Evolutionary conservation across 768 basidiomycete genomes (phyloP).

Genomic region (Agaricus bisporus): DNA sequence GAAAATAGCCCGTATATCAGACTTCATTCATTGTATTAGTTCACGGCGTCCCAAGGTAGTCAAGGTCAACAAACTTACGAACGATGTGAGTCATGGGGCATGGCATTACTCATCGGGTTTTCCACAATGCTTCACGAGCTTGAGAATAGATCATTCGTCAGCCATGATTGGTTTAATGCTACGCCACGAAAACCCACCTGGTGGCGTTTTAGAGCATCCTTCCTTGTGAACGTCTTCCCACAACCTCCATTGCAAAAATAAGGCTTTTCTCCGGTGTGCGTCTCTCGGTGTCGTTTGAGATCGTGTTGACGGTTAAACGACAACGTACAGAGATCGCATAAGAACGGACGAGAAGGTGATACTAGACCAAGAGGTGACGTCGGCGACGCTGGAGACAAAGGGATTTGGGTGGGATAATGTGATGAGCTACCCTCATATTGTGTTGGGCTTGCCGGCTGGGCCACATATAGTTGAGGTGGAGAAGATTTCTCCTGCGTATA

Average conservation of each 20-base stretch:
- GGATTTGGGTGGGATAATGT: conserved; percentile 29
- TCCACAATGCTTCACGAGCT: conserved; percentile 79
- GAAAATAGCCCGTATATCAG: background rate
- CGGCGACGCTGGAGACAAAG: conserved; percentile 24
- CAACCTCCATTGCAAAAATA: conserved; percentile 80
- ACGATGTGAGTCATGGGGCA: conserved; percentile 4
- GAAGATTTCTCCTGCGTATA: conserved; percentile 36
- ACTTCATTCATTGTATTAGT: background rate
- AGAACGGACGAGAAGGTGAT: conserved; percentile 56
- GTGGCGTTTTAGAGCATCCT: conserved; percentile 82
- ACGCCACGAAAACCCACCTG: conserved; percentile 44
- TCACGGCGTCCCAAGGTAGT: background rate
- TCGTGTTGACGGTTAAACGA: conserved; percentile 87
- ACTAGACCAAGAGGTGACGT: conserved; percentile 42
- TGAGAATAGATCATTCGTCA: conserved; percentile 9
- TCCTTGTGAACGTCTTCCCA: conserved; percentile 82
- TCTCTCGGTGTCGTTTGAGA: conserved; percentile 78
- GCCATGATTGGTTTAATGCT: conserved; percentile 9
- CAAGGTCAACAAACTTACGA: background rate
- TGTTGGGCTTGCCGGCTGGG: conserved; percentile 14
- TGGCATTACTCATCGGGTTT: conserved; percentile 53
- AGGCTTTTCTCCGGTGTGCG: conserved; percentile 82
- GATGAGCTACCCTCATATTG: conserved; percentile 15
- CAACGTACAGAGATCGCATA: conserved; percentile 68
- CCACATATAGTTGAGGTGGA: conserved; percentile 19